Conservation (phyloP, 306 rosid genomes). For the Medicago ruthenica region DNA sequence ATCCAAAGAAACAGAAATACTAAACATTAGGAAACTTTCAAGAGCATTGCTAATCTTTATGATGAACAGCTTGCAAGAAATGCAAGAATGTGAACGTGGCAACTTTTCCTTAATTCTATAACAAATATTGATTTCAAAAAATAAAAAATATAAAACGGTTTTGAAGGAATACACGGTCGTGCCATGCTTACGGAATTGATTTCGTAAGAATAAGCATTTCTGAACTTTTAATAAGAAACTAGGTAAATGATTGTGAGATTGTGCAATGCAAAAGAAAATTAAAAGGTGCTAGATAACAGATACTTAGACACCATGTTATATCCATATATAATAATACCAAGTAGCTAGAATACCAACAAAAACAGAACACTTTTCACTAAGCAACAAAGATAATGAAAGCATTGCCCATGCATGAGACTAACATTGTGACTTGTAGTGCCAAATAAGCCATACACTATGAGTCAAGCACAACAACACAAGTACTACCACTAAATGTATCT, state of each 20-base stretch:
- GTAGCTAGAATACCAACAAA: slow-evolving; percentile 11
- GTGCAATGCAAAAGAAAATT: background rate
- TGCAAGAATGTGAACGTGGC: too few species aligned
- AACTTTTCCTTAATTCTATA: too few species aligned
- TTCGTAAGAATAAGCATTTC: too few species aligned
- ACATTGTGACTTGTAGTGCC: slow-evolving; percentile 4
- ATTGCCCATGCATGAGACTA: slow-evolving; percentile 29
- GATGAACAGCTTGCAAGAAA: too few species aligned
- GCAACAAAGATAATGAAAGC: slow-evolving; percentile 27
- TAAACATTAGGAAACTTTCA: background rate
- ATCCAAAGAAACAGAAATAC: slow-evolving; percentile 15
- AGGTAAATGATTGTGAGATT: background rate
- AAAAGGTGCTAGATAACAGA: slow-evolving; percentile 23
- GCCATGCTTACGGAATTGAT: too few species aligned
- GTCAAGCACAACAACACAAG: slow-evolving; percentile 25
- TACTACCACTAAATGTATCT: slow-evolving; percentile 7
- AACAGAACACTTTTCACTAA: slow-evolving; percentile 18
- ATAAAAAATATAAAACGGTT: too few species aligned
- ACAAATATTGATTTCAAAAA: too few species aligned
- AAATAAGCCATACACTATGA: background rate
- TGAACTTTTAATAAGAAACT: too few species aligned
- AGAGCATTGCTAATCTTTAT: too few species aligned
- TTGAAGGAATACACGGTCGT: too few species aligned
- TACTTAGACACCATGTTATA: slow-evolving; percentile 16
- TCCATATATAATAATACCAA: background rate